Evolutionary conservation across 2,329 filamentous ascomycete species (phyloP), one percentile per base, ranked within the genome.

Genomic region (Biscogniauxia marginata): DNA sequence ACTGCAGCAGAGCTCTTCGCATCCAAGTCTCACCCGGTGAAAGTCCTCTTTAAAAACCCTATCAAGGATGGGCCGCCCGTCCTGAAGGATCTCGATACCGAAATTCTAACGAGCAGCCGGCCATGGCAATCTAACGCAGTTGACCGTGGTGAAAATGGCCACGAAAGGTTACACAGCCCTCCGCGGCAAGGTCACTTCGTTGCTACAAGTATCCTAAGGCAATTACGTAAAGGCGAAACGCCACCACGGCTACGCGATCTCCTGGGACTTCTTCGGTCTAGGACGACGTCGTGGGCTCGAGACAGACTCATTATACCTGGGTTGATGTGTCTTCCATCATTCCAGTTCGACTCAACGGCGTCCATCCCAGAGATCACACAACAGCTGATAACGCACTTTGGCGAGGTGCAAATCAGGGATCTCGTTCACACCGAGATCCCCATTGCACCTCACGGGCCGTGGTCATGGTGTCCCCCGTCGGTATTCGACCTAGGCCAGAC

Each of bases 381-480:
- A 47, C 24, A 21, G 11, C 34, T 55, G 8, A 20, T 51, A 22
- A 43, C 39, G 23, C 30, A 21, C 8, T 55, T 55, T 45, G 43
- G 39, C 9, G 22, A 34, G n/a, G 46, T 55, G 8, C 47, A 5
- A 3, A 21, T 46, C 21, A 51, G 20, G 7, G 48, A 51, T 46
- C 23, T 55, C 11, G 24, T 50, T 7, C 53, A 55, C 21, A 16
- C 34, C 13, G 47, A 55, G 49, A 48, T 55, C 3, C 53, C 53
- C 1, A 45, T 51, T 30, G 22, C 53, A 21, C 24, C 39, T 39
- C 23, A 50, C 19, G 53, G 53, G 20, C 53, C 53, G 13, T 55
- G 53, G 53, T 55, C 53, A 43, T 55, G 53, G 53, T 55, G 53
- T 49, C 53, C 53, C 19, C 53, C 24, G 49, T 55, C 53, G 18